phyloP scores from a whole-genome alignment of 345 rosid genomes.

The Brassica nigra region DNA sequence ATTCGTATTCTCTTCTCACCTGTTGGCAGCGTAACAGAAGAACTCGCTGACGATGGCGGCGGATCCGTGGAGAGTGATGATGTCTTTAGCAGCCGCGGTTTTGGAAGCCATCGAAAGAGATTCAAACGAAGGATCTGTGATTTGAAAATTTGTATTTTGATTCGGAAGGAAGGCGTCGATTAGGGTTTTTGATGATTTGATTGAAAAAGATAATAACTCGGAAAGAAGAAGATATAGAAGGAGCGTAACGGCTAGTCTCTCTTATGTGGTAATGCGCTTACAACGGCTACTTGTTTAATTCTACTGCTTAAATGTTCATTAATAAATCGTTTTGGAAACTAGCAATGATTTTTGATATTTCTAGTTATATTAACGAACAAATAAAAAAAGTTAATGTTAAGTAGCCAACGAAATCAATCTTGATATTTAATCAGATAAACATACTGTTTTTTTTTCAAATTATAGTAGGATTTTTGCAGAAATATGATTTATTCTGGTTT shows the following conservation, averaged over 20 bases:
- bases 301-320: not conserved
- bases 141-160: not conserved
- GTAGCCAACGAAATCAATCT: too few species aligned
- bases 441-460: too few species aligned
- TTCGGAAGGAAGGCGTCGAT: not conserved
- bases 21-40: slow-evolving; percentile 98
- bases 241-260: slow-evolving; percentile 41
- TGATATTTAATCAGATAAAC: too few species aligned
- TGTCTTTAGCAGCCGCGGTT: slow-evolving; percentile 81
- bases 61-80: slow-evolving; percentile 95
- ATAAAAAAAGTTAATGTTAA: too few species aligned
- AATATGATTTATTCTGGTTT: not conserved
- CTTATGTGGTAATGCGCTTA: slow-evolving; percentile 12
- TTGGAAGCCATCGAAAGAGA: slow-evolving; percentile 57
- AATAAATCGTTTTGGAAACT: not conserved
- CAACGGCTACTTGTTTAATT: slow-evolving; percentile 34
- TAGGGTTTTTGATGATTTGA: slow-evolving; percentile 18
- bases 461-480: not conserved
- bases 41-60: slow-evolving; percentile 98
- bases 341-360: not conserved
- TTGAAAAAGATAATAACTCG: not conserved
- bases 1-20: slow-evolving; percentile 45
- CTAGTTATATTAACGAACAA: not conserved
- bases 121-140: not conserved
- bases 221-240: not conserved